Evolutionary conservation across 495 filamentous ascomycete species (phyloP).

Genomic region (Corynascus novoguineensis): DNA sequence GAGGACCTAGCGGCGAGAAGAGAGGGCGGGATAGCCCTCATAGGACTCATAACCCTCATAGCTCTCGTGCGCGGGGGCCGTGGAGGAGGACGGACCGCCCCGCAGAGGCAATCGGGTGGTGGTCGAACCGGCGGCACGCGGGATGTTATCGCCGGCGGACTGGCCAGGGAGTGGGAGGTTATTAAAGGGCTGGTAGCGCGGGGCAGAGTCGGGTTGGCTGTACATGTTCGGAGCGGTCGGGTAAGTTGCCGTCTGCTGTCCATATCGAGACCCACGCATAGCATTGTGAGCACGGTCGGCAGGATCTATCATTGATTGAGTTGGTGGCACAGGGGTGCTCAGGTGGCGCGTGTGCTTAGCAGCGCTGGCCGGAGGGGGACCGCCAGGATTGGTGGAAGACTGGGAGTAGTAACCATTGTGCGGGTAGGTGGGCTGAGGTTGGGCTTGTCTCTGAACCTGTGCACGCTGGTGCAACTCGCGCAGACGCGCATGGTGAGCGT

Average conservation of each 20-base stretch:
- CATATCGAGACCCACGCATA: neutral
- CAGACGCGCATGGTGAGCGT: too few relatives aligned
- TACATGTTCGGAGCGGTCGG: neutral
- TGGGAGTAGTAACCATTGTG: neutral
- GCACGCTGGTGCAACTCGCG: neutral
- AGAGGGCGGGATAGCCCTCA: neutral
- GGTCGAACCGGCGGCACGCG: neutral
- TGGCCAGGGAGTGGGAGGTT: neutral
- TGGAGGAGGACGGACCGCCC: neutral
- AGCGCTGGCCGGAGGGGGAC: slow-evolving; percentile 1
- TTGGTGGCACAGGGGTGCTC: slow-evolving; percentile 26
- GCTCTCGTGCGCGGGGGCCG: neutral
- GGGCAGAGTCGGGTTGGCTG: neutral
- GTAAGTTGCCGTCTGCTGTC: too few relatives aligned
- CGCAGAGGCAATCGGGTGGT: neutral
- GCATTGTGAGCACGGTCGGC: neutral
- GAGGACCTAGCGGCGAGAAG: neutral
- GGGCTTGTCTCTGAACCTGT: neutral
- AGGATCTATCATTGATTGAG: neutral
- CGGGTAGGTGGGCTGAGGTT: neutral
- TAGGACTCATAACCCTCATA: neutral
- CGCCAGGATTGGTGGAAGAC: neutral
- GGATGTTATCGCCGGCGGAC: neutral
- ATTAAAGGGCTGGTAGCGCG: neutral
- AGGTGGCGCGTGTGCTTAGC: slow-evolving; percentile 33